Percentiles rank a stretch among this genome's conserved stretches.
phyloP scores from a whole-genome alignment of 768 basidiomycete genomes.

The Pisolithus tinctorius region DNA sequence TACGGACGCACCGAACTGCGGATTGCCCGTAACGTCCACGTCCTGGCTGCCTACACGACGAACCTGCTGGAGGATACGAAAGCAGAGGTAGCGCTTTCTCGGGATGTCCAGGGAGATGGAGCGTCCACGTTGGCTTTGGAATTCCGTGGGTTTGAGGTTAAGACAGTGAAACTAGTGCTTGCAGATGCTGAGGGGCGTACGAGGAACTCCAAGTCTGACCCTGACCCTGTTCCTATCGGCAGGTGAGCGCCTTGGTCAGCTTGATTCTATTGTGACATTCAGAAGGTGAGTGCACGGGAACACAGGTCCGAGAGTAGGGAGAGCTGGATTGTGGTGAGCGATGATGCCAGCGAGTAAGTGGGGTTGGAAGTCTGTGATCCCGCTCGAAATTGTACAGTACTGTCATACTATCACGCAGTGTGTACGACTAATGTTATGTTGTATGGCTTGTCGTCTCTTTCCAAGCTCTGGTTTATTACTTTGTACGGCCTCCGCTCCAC shows the following conservation, averaged over 20 bases:
- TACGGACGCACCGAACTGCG: conserved; percentile 63
- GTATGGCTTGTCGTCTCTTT: too few relatives aligned
- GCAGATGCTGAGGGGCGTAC: not conserved
- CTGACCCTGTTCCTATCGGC: not conserved
- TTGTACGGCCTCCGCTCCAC: too few relatives aligned
- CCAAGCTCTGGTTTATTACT: too few relatives aligned
- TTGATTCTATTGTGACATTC: conserved; percentile 5
- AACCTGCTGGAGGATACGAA: conserved; percentile 81
- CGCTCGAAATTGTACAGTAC: not conserved
- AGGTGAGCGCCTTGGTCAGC: not conserved
- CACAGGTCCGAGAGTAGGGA: conserved; percentile 14
- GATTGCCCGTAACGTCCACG: conserved; percentile 44
- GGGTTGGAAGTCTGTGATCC: not conserved
- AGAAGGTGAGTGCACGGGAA: not conserved
- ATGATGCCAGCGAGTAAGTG: conserved; percentile 8
- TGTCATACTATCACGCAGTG: not conserved
- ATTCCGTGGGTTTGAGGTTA: conserved; percentile 87
- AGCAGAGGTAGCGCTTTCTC: conserved; percentile 35
- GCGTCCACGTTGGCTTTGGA: conserved; percentile 41
- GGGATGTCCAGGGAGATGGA: conserved; percentile 26
- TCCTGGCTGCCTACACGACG: conserved; percentile 59
- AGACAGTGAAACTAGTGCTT: conserved; percentile 70
- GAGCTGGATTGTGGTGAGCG: conserved; percentile 31
- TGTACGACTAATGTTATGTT: not conserved
- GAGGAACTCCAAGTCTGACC: too few relatives aligned